These are phyloP conservation scores for Debaryomyces tyrocola DNA, from an alignment of 805 yeast genomes.

Conservation along the genomic window DNA sequence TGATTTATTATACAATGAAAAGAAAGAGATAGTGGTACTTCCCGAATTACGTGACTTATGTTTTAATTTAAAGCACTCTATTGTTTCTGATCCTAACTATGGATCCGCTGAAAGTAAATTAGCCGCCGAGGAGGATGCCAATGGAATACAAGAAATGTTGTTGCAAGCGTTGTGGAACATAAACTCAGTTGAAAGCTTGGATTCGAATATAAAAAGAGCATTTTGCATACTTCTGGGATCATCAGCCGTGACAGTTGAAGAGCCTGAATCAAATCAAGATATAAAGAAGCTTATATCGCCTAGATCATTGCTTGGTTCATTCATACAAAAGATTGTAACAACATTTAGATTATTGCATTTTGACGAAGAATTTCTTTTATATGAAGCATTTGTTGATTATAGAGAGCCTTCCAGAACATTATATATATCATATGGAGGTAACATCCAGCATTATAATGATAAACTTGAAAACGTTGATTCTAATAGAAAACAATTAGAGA, in stretches of 20 bases:
- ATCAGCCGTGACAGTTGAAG: neutral
- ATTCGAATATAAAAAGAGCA: constrained; percentile 1
- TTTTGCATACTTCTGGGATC: constrained; percentile 1
- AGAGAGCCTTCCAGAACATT: constrained; percentile 25
- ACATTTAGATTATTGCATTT: constrained; percentile 34
- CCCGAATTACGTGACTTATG: constrained; percentile 35
- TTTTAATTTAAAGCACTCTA: constrained; percentile 13
- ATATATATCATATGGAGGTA: constrained; percentile 15
- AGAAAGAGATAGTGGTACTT: constrained; percentile 19
- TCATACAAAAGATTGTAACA: constrained; percentile 30
- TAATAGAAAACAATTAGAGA: no score
- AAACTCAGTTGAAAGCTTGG: constrained; percentile 24
- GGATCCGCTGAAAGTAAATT: neutral
- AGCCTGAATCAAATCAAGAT: neutral
- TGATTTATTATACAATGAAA: constrained; percentile 26
- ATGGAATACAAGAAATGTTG: constrained; percentile 27
- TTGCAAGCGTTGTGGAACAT: constrained; percentile 47
- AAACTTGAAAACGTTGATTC: neutral
- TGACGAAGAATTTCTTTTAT: constrained; percentile 35
- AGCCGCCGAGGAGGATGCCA: constrained; percentile 18
- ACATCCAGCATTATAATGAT: neutral
- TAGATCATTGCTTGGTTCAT: constrained; percentile 29
- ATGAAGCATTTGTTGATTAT: constrained; percentile 34
- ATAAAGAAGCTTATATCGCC: constrained; percentile 13
- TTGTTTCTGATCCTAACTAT: neutral